These are phyloP conservation scores for Eleusine coracana DNA, from an alignment of 176 grass and related monocot species.

Conservation along the genomic window DNA sequence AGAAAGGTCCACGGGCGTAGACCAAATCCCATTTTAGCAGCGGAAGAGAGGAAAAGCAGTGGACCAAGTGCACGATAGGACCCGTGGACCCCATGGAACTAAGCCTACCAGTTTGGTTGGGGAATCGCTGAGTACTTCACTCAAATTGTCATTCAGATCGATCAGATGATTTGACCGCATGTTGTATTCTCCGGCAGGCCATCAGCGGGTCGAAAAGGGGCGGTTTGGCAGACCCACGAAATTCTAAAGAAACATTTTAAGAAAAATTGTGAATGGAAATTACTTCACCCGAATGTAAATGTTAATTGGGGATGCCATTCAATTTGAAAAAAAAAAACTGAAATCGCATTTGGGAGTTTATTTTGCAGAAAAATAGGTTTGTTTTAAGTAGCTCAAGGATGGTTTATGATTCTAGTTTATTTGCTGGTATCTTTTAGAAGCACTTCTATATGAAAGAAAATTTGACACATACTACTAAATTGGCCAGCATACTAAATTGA, in stretches of 20 bases:
- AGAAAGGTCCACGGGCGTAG: conserved; percentile 30
- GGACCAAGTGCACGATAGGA: conserved; percentile 12
- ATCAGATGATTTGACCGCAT: conserved; percentile 24
- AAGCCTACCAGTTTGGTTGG: neutral
- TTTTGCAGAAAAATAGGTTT: neutral
- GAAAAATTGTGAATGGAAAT: neutral
- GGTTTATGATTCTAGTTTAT: neutral
- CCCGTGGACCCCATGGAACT: neutral
- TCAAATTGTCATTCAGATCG: neutral
- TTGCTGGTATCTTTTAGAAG: neutral
- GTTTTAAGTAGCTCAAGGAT: neutral
- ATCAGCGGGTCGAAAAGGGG: conserved; percentile 8
- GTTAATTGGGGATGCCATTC: neutral
- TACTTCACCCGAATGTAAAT: neutral
- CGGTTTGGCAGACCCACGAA: neutral
- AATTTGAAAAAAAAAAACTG: neutral
- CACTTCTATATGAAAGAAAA: neutral
- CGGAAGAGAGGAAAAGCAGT: neutral
- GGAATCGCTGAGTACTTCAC: neutral
- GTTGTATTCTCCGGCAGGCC: neutral
- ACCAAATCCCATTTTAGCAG: conserved; percentile 53
- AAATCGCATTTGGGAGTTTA: neutral
- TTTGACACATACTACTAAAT: no score
- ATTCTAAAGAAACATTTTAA: neutral
- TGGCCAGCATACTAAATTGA: neutral